These are phyloP conservation scores for Streptanthus diversifolius DNA, from an alignment of 345 rosid genomes.

Conservation along the genomic window DNA sequence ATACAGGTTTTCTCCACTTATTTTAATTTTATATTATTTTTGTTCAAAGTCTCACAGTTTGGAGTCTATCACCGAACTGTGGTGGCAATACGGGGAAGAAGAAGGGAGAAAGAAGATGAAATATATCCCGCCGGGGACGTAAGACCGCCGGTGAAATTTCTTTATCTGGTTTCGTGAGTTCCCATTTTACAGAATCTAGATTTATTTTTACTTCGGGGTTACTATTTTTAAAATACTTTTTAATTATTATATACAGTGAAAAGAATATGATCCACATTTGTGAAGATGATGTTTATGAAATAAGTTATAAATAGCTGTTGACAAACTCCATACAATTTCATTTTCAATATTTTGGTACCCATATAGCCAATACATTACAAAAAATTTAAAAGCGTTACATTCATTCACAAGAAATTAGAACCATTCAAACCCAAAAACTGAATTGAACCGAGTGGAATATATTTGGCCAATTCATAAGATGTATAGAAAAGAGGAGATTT, in stretches of 20 bases:
- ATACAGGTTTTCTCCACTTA: constrained; percentile 22
- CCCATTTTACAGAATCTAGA: constrained; percentile 37
- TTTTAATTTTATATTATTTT: neutral
- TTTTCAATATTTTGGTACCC: neutral
- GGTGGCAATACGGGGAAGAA: constrained; percentile 38
- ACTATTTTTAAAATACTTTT: neutral
- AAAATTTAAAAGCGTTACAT: neutral
- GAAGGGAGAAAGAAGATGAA: constrained; percentile 35
- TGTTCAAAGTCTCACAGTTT: constrained; percentile 22
- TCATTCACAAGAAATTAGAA: neutral
- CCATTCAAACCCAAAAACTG: neutral
- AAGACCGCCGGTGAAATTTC: constrained; percentile 34
- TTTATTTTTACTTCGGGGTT: neutral
- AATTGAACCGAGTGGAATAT: neutral
- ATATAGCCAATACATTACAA: neutral
- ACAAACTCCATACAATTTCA: neutral
- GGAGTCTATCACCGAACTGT: constrained; percentile 37
- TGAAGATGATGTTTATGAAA: constrained; percentile 66
- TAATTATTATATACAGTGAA: constrained; percentile 31
- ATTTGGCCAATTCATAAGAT: neutral
- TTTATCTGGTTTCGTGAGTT: constrained; percentile 23
- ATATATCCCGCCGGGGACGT: constrained; percentile 35
- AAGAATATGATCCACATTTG: constrained; percentile 43
- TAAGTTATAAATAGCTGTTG: constrained; percentile 34
- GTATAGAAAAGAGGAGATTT: neutral